Evolutionary conservation across 106 monocot genomes (phyloP).

Genomic region (Dendrobium huoshanense): DNA sequence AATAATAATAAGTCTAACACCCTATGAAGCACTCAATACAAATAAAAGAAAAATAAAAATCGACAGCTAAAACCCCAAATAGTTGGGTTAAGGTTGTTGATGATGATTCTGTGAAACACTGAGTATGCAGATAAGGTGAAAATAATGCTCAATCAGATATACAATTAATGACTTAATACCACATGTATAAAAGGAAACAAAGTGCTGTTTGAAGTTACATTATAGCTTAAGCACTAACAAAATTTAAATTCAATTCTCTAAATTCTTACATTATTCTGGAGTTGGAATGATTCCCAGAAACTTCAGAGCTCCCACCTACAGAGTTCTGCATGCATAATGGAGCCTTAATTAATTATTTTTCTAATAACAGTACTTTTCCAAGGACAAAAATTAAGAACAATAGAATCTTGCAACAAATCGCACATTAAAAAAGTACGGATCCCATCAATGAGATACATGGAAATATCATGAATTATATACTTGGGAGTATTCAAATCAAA

Average conservation of each 20-base stretch:
- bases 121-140: background rate
- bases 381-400: background rate
- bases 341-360: background rate
- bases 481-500: background rate
- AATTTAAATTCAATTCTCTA: background rate
- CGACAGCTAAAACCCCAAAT: background rate
- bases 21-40: too few relatives aligned
- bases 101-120: background rate
- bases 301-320: conserved; percentile 80
- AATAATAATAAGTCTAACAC: too few relatives aligned
- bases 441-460: background rate
- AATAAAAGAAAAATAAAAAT: background rate
- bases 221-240: background rate
- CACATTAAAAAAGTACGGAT: too few relatives aligned
- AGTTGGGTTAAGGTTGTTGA: background rate
- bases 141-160: background rate
- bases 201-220: background rate
- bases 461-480: background rate
- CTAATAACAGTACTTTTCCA: background rate
- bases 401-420: background rate
- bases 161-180: background rate
- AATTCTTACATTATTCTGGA: conserved; percentile 56
- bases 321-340: conserved; percentile 55
- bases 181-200: background rate
- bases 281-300: conserved; percentile 67